phyloP scores from a whole-genome alignment of 805 yeast species.

The Pichia insulana region DNA sequence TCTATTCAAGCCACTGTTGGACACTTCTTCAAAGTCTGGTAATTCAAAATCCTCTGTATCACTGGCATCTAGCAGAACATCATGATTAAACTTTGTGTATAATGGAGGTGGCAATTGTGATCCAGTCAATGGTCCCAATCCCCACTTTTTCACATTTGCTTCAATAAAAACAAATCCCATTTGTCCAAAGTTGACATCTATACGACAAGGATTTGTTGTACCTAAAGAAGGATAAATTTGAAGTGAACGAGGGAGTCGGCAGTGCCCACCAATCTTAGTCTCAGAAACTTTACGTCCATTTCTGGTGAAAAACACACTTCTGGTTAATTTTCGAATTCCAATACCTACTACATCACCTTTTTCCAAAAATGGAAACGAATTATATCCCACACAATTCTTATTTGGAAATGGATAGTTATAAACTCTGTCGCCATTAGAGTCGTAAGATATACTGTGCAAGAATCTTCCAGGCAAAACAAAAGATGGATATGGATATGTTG shows the following conservation, averaged over 20 bases:
- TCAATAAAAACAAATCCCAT: conserved; percentile 85
- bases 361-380: conserved; percentile 43
- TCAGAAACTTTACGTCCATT: conserved; percentile 87
- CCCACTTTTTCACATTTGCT: conserved; percentile 93
- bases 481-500: conserved; percentile 86
- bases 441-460: conserved; percentile 77
- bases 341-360: conserved; percentile 92
- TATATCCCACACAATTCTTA: not conserved
- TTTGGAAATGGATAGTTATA: conserved; percentile 66
- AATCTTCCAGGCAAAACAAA: conserved; percentile 92
- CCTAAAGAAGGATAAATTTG: conserved; percentile 86
- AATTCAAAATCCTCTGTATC: conserved; percentile 49
- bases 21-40: conserved; percentile 44
- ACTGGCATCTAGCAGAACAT: conserved; percentile 60
- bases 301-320: conserved; percentile 86
- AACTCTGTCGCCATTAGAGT: conserved; percentile 73
- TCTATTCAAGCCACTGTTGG: conserved; percentile 7
- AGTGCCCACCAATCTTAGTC: conserved; percentile 71
- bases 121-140: conserved; percentile 86
- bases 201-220: conserved; percentile 56
- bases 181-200: conserved; percentile 91
- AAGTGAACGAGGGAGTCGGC: conserved; percentile 60
- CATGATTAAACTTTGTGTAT: conserved; percentile 71
- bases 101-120: conserved; percentile 90
- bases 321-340: conserved; percentile 75